phyloP scores from a whole-genome alignment of 345 rosid species.

The Psidium guajava region DNA sequence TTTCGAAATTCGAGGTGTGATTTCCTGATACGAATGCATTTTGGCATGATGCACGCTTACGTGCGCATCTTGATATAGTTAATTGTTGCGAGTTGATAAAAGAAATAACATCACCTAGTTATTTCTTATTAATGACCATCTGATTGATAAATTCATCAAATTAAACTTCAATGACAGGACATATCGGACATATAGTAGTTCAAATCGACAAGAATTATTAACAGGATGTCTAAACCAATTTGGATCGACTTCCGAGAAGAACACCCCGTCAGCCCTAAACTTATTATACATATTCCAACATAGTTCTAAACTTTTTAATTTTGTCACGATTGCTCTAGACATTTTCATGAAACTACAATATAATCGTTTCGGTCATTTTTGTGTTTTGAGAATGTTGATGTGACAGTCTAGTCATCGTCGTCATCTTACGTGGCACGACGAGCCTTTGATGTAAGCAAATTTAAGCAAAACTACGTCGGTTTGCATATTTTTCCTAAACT shows the following conservation, averaged over 20 bases:
- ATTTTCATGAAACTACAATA: rapidly evolving
- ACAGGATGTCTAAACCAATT: background rate
- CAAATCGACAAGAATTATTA: background rate
- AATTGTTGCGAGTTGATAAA: background rate
- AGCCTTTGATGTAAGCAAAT: rapidly evolving
- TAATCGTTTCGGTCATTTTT: background rate
- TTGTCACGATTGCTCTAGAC: background rate
- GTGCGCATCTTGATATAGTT: background rate
- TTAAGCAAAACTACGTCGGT: background rate
- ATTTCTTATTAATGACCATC: background rate
- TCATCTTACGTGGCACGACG: background rate
- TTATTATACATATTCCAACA: background rate
- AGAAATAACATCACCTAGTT: background rate
- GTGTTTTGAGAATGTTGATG: background rate
- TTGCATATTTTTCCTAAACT: background rate
- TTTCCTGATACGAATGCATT: background rate
- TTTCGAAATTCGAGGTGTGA: background rate
- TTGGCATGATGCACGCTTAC: background rate
- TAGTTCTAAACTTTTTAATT: background rate
- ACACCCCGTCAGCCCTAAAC: rapidly evolving
- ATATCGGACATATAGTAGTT: rapidly evolving
- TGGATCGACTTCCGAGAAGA: background rate
- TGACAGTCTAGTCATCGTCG: background rate
- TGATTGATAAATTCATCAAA: background rate
- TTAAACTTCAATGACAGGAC: background rate